These are phyloP conservation scores for Fusarium udum DNA, from an alignment of 2,329 filamentous ascomycete genomes.

Conservation along the genomic window DNA sequence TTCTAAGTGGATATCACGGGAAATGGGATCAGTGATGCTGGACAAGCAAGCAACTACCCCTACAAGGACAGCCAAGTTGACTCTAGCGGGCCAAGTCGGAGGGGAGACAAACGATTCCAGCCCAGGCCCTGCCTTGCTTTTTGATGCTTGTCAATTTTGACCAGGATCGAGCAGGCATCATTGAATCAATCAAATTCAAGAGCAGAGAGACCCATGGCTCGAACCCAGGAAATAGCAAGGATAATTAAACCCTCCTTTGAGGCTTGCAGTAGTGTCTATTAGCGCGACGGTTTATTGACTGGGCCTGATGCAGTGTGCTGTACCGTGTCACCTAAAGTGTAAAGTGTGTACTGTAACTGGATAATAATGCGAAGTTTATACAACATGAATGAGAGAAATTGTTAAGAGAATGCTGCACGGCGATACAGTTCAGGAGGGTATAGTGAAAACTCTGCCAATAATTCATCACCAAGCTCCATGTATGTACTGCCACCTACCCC, in stretches of 20 bases:
- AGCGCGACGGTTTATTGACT: slow-evolving; percentile 45
- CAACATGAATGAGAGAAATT: background rate
- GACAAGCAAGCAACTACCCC: background rate
- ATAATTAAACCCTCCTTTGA: slow-evolving; percentile 19
- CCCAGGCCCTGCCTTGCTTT: slow-evolving; percentile 7
- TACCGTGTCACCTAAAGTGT: slow-evolving; percentile 1
- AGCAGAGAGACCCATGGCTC: background rate
- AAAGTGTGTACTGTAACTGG: slow-evolving; percentile 3
- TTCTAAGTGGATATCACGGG: slow-evolving; percentile 20
- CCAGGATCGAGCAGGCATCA: slow-evolving; percentile 2
- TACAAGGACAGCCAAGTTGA: background rate
- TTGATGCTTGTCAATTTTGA: slow-evolving; percentile 1
- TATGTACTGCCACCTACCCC: background rate
- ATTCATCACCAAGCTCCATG: background rate
- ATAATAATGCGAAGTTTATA: background rate
- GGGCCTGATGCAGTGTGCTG: slow-evolving; percentile 7
- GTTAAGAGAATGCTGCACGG: background rate
- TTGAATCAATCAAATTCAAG: background rate
- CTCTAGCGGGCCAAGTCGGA: slow-evolving; percentile 1
- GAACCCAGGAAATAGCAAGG: slow-evolving; percentile 7
- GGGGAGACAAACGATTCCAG: slow-evolving; percentile 7
- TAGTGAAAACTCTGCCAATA: background rate
- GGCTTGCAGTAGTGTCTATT: slow-evolving; percentile 40
- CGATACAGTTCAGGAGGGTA: background rate
- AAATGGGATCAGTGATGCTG: background rate